A percentile compares a stretch with the other conserved stretches of the same genome.
phyloP scores from a whole-genome alignment of 208 protist species.

The Wallacemonas collosoma region DNA sequence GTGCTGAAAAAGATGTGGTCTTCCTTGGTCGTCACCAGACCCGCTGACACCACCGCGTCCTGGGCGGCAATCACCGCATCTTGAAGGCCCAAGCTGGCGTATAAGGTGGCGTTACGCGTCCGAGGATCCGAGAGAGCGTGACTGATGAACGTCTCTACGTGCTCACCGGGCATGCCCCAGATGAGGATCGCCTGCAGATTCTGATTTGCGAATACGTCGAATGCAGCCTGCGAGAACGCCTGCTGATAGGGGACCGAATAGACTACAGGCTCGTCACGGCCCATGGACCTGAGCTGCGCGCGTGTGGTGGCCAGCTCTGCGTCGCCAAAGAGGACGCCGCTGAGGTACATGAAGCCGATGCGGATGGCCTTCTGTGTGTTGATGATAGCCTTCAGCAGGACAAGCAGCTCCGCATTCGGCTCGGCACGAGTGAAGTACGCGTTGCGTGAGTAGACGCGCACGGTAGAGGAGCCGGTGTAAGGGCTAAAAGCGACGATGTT shows the following conservation, averaged over 20 bases:
- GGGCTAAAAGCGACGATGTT: slow-evolving; percentile 33
- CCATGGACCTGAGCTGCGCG: slow-evolving; percentile 9
- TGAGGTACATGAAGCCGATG: slow-evolving; percentile 64
- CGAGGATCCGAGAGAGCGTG: slow-evolving; percentile 28
- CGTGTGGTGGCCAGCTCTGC: slow-evolving; percentile 23
- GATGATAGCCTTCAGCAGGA: slow-evolving; percentile 31
- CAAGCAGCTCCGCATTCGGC: slow-evolving; percentile 32
- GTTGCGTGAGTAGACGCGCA: slow-evolving; percentile 39
- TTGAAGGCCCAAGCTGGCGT: slow-evolving; percentile 26
- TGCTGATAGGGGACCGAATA: slow-evolving; percentile 26
- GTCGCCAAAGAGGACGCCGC: slow-evolving; percentile 33
- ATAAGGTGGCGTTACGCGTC: slow-evolving; percentile 31
- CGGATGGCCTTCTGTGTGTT: slow-evolving; percentile 27
- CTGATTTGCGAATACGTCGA: slow-evolving; percentile 40
- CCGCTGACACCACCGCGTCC: slow-evolving; percentile 10
- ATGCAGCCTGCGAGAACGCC: slow-evolving; percentile 24
- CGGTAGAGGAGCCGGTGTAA: slow-evolving; percentile 35
- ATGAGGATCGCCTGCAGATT: slow-evolving; percentile 51
- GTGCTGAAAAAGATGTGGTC: slow-evolving; percentile 41
- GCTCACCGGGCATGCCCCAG: slow-evolving; percentile 22
- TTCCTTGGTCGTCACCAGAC: slow-evolving; percentile 13
- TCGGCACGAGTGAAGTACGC: slow-evolving; percentile 50
- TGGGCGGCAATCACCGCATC: slow-evolving; percentile 25
- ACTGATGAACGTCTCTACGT: slow-evolving; percentile 37
- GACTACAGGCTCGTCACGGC: slow-evolving; percentile 14